Percentiles rank a stretch among this genome's conserved stretches.
phyloP scores from a whole-genome alignment of 345 rosid genomes.

The Aquilaria sinensis region DNA sequence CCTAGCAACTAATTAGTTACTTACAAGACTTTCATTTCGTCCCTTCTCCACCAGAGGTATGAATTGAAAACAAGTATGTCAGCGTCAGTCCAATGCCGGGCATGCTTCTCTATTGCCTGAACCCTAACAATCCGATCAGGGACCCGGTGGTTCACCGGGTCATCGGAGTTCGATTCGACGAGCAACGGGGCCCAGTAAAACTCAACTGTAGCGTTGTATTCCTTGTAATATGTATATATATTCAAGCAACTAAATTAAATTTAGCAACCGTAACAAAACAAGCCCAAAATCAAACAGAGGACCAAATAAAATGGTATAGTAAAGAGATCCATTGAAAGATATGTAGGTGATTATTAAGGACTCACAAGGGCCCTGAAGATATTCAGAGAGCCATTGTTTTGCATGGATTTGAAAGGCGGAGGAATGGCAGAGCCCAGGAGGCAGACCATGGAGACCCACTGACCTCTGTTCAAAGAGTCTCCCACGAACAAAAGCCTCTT shows the following conservation, averaged over 20 bases:
- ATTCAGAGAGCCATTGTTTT: conserved; percentile 53
- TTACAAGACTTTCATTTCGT: conserved; percentile 70
- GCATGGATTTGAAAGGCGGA: conserved; percentile 45
- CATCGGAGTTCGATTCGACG: conserved; percentile 93
- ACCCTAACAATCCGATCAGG: conserved; percentile 68
- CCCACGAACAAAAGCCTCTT: conserved; percentile 91
- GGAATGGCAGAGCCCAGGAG: conserved; percentile 59
- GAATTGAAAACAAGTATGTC: conserved; percentile 78
- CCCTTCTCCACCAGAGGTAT: conserved; percentile 89
- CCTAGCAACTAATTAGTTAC: conserved; percentile 14
- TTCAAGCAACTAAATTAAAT: conserved; percentile 1
- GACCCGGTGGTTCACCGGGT: conserved; percentile 63
- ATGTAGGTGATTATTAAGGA: background rate
- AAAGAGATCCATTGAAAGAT: background rate
- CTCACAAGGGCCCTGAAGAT: conserved; percentile 44
- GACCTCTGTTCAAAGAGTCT: conserved; percentile 85
- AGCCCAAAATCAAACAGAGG: background rate
- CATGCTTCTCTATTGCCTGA: conserved; percentile 80
- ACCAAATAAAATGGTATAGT: background rate
- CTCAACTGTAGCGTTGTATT: conserved; percentile 78
- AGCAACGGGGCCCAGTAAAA: conserved; percentile 91
- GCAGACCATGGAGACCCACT: conserved; percentile 95
- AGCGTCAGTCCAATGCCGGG: conserved; percentile 65
- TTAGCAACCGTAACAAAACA: conserved; percentile 6
- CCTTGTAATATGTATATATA: conserved; percentile 27